phyloP scores from a whole-genome alignment of 192 early-diverging fungal genomes.

The Diversispora epigaea region DNA sequence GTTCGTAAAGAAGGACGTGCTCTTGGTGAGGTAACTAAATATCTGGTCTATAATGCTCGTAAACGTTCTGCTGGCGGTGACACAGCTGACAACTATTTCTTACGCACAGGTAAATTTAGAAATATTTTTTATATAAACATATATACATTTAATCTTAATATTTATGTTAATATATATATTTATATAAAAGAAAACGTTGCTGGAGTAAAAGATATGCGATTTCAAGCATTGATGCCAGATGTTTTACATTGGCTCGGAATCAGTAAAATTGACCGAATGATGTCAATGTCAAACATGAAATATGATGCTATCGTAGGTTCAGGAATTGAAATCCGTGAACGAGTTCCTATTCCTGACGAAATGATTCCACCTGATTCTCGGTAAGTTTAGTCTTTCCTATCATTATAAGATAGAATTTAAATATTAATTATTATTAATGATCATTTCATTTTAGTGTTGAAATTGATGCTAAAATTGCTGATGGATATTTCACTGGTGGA shows the following conservation, averaged over 20 bases:
- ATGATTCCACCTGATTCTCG: conserved; percentile 85
- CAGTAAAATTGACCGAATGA: conserved; percentile 90
- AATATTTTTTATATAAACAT: not conserved
- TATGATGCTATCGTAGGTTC: conserved; percentile 88
- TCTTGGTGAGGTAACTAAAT: conserved; percentile 94
- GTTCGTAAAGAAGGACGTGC: conserved; percentile 94
- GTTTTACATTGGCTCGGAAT: conserved; percentile 96
- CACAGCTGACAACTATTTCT: conserved; percentile 86
- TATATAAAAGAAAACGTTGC: conserved; percentile 66
- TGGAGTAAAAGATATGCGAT: conserved; percentile 93
- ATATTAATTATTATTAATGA: conserved; percentile 15
- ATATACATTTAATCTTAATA: not conserved
- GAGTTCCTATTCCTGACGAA: conserved; percentile 86
- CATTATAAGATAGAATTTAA: not conserved
- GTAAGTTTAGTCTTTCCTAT: not conserved
- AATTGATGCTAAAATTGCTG: conserved; percentile 95
- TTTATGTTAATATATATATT: not conserved
- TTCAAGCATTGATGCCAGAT: conserved; percentile 96
- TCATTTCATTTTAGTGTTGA: conserved; percentile 60
- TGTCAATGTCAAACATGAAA: conserved; percentile 69
- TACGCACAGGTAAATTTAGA: conserved; percentile 57
- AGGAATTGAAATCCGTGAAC: conserved; percentile 85
- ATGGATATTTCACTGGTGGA: conserved; percentile 88
- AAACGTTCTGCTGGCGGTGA: conserved; percentile 85
- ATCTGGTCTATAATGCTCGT: conserved; percentile 93